Percentiles rank a stretch among this genome's conserved stretches.
Conservation (phyloP, 1,284 basidiomycete species). For the Pholiota adiposa region DNA sequence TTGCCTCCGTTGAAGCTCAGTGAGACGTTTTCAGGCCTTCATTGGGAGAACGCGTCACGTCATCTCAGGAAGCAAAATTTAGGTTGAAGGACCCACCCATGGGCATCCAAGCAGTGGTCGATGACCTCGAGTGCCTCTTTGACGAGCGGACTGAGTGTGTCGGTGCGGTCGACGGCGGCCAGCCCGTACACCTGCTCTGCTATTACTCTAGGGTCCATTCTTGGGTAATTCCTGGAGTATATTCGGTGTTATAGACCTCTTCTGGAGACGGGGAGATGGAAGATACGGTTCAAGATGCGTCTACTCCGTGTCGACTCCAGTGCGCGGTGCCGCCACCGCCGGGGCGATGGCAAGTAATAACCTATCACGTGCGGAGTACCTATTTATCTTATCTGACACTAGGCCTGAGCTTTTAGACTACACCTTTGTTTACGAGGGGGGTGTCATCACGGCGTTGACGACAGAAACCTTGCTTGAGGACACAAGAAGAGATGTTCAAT, state of each 20-base stretch:
- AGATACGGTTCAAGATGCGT: conserved; percentile 18
- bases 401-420: too few species aligned
- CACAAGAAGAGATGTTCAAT: too few species aligned
- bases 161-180: conserved; percentile 46
- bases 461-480: too few species aligned
- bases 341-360: neutral
- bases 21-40: conserved; percentile 65
- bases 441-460: too few species aligned
- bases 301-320: conserved; percentile 4
- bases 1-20: conserved; percentile 99
- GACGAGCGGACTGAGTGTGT: conserved; percentile 65
- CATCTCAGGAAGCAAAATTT: conserved; percentile 3
- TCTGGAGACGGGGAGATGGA: conserved; percentile 6
- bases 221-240: conserved; percentile 2
- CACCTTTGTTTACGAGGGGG: too few species aligned
- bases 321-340: neutral
- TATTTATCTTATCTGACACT: neutral
- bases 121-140: conserved; percentile 81
- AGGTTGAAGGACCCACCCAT: conserved; percentile 64
- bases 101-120: conserved; percentile 70
- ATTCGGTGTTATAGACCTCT: neutral
- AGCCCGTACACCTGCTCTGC: conserved; percentile 63
- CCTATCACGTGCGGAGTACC: neutral
- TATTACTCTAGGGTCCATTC: conserved; percentile 52
- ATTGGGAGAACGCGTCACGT: conserved; percentile 14